Conservation (phyloP, 352 stramenopile genomes). For the Globisporangium splendens region DNA sequence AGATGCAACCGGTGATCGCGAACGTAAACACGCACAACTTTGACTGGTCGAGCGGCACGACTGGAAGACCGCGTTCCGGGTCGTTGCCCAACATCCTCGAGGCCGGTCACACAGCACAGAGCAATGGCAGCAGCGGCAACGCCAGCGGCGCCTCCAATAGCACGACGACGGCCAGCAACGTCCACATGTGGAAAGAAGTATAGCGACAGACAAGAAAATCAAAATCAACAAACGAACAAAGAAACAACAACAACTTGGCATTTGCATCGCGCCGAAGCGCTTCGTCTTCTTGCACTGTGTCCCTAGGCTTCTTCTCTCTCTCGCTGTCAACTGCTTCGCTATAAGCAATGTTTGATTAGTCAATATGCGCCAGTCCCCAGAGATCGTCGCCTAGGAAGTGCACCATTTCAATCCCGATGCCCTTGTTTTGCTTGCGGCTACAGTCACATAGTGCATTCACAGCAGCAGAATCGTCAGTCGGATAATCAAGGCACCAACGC, state of each 20-base stretch:
- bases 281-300: neutral
- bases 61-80: slow-evolving; percentile 27
- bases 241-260: neutral
- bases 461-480: slow-evolving; percentile 6
- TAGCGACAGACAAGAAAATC: slow-evolving; percentile 2
- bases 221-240: neutral
- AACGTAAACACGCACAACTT: slow-evolving; percentile 82
- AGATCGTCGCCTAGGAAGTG: slow-evolving; percentile 98
- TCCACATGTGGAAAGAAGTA: slow-evolving; percentile 35
- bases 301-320: neutral
- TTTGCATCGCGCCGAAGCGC: neutral
- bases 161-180: slow-evolving; percentile 4
- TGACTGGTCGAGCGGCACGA: slow-evolving; percentile 59
- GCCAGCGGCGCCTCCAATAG: neutral
- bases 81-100: slow-evolving; percentile 34
- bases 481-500: neutral
- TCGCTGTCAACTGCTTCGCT: neutral
- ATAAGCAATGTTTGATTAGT: slow-evolving; percentile 35
- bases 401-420: slow-evolving; percentile 94
- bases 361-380: slow-evolving; percentile 85
- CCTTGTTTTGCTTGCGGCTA: slow-evolving; percentile 94
- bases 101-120: neutral
- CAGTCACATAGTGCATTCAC: neutral
- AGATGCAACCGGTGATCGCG: slow-evolving; percentile 61
- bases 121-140: slow-evolving; percentile 2